Evolutionary conservation across 2,329 filamentous ascomycete genomes (phyloP), one percentile per base, ranked within the genome.

Genomic region (Akanthomyces lecanii): DNA sequence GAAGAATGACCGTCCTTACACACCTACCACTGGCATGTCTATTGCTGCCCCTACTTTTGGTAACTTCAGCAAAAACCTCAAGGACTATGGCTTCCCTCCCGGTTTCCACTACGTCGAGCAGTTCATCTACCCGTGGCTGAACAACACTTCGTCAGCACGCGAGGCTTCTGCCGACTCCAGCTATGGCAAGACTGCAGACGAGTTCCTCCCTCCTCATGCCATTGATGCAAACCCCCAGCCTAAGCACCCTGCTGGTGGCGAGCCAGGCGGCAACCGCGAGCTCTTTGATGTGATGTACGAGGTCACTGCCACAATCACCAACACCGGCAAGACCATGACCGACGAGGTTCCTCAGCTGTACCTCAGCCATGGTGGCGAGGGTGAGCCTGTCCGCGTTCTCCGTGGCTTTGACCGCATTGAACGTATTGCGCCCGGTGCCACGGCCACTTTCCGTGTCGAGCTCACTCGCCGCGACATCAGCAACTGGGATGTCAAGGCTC

Each of bases 261-360:
- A 82, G 63, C 80, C 87, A 0, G 89, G 89, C 40, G 87, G 88
- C 61, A 87, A 91, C 76, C 77, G 70, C 72, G 81, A 72, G 62
- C 82, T 92, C 2, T 92, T 85, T 78, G 89, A 92, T 65, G 78
- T 86, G 1, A 70, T 92, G 53, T 92, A 88, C 79, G 85, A 80
- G 12, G 84, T 90, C 21, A 84, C 84, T 0, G 87, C 86, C 0
- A 85, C 83, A 18, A 82, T 95, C 66, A 88, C 81, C 67, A 95
- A 96, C 80, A 90, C 84, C 3, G 91, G 91, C 40, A 70, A 74
- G 0, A 67, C 85, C 0, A 79, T 75, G 1, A 89, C 89, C 33
- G 89, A 91, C 47, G 89, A 91, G 71, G 82, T 95, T 1, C 82
- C 87, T 0, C 91, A 95, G 79, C 76, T 92, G 16, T 94, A 98